Conservation (phyloP, 768 basidiomycete genomes). For the Leccinum disarticulatum region DNA sequence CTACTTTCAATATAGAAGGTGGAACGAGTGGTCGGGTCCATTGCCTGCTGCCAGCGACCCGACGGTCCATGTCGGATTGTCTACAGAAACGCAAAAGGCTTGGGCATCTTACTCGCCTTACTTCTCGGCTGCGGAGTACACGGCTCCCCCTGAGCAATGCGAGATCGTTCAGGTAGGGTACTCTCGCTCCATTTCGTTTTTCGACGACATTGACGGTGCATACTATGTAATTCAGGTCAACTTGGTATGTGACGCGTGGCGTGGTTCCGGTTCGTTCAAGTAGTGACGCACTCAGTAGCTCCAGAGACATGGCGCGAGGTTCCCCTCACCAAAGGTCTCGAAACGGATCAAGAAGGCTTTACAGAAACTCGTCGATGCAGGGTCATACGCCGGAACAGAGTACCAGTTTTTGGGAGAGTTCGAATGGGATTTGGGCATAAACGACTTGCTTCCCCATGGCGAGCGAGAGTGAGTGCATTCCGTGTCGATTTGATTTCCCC, state of each 20-base stretch:
- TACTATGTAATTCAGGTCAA: slow-evolving; percentile 20
- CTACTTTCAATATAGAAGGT: slow-evolving; percentile 15
- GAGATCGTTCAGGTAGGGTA: slow-evolving; percentile 51
- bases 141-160: slow-evolving; percentile 47
- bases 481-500: not conserved
- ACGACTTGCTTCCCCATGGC: slow-evolving; percentile 65
- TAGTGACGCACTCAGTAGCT: slow-evolving; percentile 44
- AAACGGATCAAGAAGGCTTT: slow-evolving; percentile 47
- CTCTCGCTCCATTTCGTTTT: not conserved
- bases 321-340: slow-evolving; percentile 56
- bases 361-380: slow-evolving; percentile 50
- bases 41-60: not conserved
- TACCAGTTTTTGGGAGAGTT: slow-evolving; percentile 60
- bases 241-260: slow-evolving; percentile 19
- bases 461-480: slow-evolving; percentile 52
- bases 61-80: slow-evolving; percentile 3
- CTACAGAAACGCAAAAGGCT: slow-evolving; percentile 29
- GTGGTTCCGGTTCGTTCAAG: not conserved
- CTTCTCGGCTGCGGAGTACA: slow-evolving; percentile 47
- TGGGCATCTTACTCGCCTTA: slow-evolving; percentile 70
- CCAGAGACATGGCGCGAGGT: slow-evolving; percentile 80
- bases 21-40: slow-evolving; percentile 1
- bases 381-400: slow-evolving; percentile 41
- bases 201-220: not conserved
- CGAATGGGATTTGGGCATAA: slow-evolving; percentile 54